A percentile compares a stretch with the other conserved stretches of the same genome.
phyloP scores from a whole-genome alignment of 306 rosid genomes.

The Trifolium repens region DNA sequence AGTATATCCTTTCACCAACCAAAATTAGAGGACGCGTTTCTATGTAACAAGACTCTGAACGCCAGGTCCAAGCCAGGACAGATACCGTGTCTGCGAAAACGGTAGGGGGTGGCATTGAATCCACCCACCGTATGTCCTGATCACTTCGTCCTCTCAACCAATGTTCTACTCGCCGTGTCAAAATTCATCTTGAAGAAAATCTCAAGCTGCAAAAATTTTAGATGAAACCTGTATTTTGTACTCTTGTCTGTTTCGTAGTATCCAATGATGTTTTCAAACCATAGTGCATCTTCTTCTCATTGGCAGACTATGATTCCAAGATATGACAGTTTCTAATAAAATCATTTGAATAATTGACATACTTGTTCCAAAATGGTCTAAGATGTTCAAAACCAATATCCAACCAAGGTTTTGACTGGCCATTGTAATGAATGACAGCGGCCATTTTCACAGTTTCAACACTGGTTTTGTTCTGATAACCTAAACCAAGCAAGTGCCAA shows the following conservation, averaged over 20 bases:
- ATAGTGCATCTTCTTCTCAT: constrained; percentile 41
- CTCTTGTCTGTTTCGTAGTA: constrained; percentile 30
- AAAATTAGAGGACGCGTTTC: constrained; percentile 63
- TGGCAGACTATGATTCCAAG: constrained; percentile 73
- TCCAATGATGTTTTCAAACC: constrained; percentile 42
- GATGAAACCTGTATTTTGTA: constrained; percentile 54
- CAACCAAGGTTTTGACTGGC: constrained; percentile 98
- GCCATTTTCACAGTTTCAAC: constrained; percentile 71
- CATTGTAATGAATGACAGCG: constrained; percentile 98
- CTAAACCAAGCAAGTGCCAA: constrained; percentile 99
- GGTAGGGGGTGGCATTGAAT: constrained; percentile 53
- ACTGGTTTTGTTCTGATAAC: constrained; percentile 82
- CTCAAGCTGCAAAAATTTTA: constrained; percentile 55
- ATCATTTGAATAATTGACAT: constrained; percentile 89
- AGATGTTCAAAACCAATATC: constrained; percentile 97
- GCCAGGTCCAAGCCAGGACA: constrained; percentile 54
- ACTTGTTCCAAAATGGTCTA: constrained; percentile 92
- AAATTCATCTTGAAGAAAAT: constrained; percentile 53
- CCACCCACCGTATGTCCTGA: constrained; percentile 45
- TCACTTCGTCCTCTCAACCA: constrained; percentile 52
- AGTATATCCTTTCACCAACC: constrained; percentile 66
- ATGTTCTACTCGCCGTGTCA: constrained; percentile 53
- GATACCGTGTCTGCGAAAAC: constrained; percentile 53
- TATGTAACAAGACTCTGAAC: constrained; percentile 69
- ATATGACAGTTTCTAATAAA: constrained; percentile 93